Evolutionary conservation across 129 eudicot genomes (phyloP).

Genomic region (Heracleum sosnowskyi): DNA sequence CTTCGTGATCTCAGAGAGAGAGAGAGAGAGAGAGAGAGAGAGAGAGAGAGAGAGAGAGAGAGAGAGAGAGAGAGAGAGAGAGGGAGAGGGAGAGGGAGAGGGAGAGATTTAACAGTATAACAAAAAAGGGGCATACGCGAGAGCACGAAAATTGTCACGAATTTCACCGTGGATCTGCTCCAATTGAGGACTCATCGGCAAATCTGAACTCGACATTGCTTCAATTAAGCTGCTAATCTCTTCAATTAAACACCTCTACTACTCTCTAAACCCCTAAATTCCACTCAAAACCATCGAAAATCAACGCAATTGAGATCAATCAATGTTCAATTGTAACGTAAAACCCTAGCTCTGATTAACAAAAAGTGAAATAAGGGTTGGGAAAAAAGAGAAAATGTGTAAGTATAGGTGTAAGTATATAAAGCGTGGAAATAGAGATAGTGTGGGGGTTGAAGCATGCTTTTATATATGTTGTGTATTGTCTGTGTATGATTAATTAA

Average conservation of each 20-base stretch:
- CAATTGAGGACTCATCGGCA: slow-evolving; percentile 82
- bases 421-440: neutral
- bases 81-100: neutral
- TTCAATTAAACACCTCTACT: neutral
- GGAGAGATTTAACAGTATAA: neutral
- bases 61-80: neutral
- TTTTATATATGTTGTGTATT: too few species aligned
- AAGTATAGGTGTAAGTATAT: neutral
- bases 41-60: neutral
- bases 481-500: neutral
- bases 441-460: neutral
- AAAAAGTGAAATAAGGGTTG: neutral
- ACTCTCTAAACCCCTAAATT: neutral
- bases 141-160: slow-evolving; percentile 85
- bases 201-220: slow-evolving; percentile 48
- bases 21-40: neutral
- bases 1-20: neutral
- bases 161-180: slow-evolving; percentile 99
- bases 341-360: neutral
- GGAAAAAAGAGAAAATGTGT: neutral
- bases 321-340: neutral
- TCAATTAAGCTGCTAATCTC: neutral
- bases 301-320: neutral
- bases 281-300: neutral
- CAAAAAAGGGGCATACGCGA: slow-evolving; percentile 40